Evolutionary conservation across 1,139 yeast genomes (phyloP).

Genomic region (Petasospora rhodanensis): DNA sequence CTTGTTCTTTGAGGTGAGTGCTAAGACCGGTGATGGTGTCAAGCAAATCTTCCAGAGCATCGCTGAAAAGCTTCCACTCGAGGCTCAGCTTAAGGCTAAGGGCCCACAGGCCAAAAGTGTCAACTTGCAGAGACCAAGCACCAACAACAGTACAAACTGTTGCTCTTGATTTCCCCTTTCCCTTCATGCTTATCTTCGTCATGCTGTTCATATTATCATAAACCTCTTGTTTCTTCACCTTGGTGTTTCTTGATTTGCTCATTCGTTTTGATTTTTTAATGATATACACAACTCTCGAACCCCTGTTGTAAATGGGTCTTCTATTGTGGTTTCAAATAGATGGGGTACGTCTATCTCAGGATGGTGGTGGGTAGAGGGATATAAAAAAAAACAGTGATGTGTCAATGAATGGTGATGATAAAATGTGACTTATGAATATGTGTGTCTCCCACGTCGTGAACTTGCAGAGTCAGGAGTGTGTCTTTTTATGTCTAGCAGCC

Average conservation of each 20-base stretch:
- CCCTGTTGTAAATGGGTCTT: neutral
- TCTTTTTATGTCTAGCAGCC: too few species aligned
- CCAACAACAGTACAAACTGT: constrained; percentile 39
- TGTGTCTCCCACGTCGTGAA: too few species aligned
- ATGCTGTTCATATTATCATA: too few species aligned
- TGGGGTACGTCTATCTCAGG: too few species aligned
- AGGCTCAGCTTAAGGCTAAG: constrained; percentile 28
- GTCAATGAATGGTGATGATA: too few species aligned
- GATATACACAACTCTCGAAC: neutral
- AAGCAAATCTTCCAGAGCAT: constrained; percentile 76
- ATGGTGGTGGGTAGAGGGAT: too few species aligned
- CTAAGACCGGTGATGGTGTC: constrained; percentile 84
- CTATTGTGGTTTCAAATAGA: too few species aligned
- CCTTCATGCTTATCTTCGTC: neutral
- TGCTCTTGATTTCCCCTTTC: constrained; percentile 22
- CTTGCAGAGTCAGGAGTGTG: too few species aligned
- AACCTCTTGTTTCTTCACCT: too few species aligned
- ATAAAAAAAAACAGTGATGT: too few species aligned
- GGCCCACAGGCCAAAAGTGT: constrained; percentile 28
- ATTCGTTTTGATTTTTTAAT: neutral
- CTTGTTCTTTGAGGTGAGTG: constrained; percentile 87
- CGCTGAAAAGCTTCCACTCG: constrained; percentile 63
- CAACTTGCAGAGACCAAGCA: constrained; percentile 42
- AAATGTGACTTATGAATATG: too few species aligned
- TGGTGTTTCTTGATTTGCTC: too few species aligned